Evolutionary conservation across 495 filamentous ascomycete genomes (phyloP).

Genomic region (Aspergillus asperescens): DNA sequence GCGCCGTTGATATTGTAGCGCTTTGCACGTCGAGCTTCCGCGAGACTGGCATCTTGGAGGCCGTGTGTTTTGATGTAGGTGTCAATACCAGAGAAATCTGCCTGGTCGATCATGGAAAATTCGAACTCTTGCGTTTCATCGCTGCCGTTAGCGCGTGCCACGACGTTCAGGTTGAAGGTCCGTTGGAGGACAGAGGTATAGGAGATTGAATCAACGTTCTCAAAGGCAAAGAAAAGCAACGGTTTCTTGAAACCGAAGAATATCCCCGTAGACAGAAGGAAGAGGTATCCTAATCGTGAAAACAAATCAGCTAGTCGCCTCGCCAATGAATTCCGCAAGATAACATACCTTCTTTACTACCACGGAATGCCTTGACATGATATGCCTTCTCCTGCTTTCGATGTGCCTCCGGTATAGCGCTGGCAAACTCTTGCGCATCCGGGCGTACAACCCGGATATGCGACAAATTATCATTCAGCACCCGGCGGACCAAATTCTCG

Average conservation of each 20-base stretch:
- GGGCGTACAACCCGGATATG: slow-evolving; percentile 60
- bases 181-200: slow-evolving; percentile 87
- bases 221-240: slow-evolving; percentile 76
- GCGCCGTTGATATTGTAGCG: slow-evolving; percentile 61
- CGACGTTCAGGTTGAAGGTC: slow-evolving; percentile 87
- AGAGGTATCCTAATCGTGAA: slow-evolving; percentile 63
- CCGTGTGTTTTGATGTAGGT: slow-evolving; percentile 73
- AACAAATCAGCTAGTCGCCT: not conserved
- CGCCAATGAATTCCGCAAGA: not conserved
- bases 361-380: slow-evolving; percentile 84
- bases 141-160: slow-evolving; percentile 43
- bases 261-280: slow-evolving; percentile 81
- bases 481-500: slow-evolving; percentile 55
- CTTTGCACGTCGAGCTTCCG: slow-evolving; percentile 81
- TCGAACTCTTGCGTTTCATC: slow-evolving; percentile 64
- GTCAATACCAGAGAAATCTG: slow-evolving; percentile 78
- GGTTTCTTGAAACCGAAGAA: slow-evolving; percentile 96
- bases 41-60: slow-evolving; percentile 88
- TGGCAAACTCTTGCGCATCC: slow-evolving; percentile 69
- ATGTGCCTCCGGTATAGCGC: slow-evolving; percentile 71
- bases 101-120: slow-evolving; percentile 83
- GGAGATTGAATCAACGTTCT: slow-evolving; percentile 70
- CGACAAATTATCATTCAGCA: slow-evolving; percentile 57
- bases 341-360: slow-evolving; percentile 76
- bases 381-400: slow-evolving; percentile 87